Evolutionary conservation across 2,329 filamentous ascomycete genomes (phyloP), one percentile per base, ranked within the genome.

Genomic region (Colletotrichum viniferum): DNA sequence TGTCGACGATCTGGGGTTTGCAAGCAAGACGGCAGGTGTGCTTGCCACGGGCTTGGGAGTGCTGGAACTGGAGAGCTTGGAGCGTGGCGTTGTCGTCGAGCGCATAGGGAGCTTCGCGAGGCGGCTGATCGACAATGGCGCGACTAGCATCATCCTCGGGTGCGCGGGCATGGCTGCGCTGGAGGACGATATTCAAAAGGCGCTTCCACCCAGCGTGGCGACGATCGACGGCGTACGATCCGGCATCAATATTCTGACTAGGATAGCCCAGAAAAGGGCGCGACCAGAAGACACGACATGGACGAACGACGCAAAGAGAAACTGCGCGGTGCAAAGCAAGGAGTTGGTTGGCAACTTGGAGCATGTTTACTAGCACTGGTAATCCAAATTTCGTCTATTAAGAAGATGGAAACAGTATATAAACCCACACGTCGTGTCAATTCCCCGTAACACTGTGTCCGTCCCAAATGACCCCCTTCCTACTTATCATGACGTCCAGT

Each of bases 101-200:
- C 58, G 73, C 3, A 76, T 76, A 18, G 28, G 21, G 9, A 14
- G 9, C 16, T 69, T 9, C 21, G 26, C 70, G 7, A 30, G n/a
- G 24, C 26, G 26, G 5, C 38, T 76, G 26, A 38, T 74, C 8
- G 56, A 74, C n/a, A n/a, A n/a, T 21, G 73, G 64, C 3, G 70
- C 73, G 2, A 43, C 10, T 2, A 65, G 63, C 58, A 65, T 76
- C 21, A 55, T 76, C 10, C 70, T 76, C 32, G 73, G 73, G 2
- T 76, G 73, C 18, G 73, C 73, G 7, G 73, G 73, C 10, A 76
- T 76, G 73, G 34, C 73, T 14, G 60, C 34, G 2, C 18, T 76
- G 16, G 73, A 76, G 21, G n/a, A 14, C 4, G 34, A 55, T 5
- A 38, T 76, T 14, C 43, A 28, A 12, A 18, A 26, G 16, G 26